Conservation (phyloP, 208 protist species). For the Naegleria fowleri region DNA sequence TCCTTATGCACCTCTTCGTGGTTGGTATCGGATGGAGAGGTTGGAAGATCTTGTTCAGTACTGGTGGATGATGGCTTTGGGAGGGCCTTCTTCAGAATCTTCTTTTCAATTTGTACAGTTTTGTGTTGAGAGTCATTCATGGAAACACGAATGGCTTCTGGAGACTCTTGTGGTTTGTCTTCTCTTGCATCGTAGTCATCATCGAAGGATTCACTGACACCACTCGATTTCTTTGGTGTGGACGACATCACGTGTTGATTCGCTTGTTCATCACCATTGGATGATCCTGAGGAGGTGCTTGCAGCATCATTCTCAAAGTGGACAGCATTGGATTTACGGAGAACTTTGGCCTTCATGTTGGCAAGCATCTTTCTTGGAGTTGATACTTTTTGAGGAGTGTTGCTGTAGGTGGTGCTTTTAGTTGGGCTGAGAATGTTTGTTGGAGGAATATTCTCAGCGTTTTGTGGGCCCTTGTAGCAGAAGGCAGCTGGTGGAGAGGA, state of each 20-base stretch:
- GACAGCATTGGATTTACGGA: background rate
- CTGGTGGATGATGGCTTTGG: too few relatives aligned
- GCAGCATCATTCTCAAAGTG: background rate
- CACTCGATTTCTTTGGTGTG: background rate
- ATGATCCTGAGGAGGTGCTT: background rate
- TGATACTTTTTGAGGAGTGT: background rate
- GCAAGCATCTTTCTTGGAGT: background rate
- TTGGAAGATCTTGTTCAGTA: background rate
- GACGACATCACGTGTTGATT: background rate
- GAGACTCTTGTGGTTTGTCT: background rate
- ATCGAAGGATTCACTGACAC: background rate
- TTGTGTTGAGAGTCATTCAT: background rate
- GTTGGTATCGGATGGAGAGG: background rate
- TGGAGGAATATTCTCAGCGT: background rate
- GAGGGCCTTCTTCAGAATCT: background rate
- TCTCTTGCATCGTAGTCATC: background rate
- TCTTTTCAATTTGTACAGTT: background rate
- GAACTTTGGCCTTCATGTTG: background rate
- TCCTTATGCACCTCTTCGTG: background rate
- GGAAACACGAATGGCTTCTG: background rate
- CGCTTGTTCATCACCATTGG: too few relatives aligned
- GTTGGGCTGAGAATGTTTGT: background rate
- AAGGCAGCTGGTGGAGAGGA: background rate
- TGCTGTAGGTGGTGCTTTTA: background rate
- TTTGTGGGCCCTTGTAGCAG: background rate